Base-by-base conservation (phyloP, 2,329 filamentous ascomycete genomes). In the Aspergillus jensenii region DNA sequence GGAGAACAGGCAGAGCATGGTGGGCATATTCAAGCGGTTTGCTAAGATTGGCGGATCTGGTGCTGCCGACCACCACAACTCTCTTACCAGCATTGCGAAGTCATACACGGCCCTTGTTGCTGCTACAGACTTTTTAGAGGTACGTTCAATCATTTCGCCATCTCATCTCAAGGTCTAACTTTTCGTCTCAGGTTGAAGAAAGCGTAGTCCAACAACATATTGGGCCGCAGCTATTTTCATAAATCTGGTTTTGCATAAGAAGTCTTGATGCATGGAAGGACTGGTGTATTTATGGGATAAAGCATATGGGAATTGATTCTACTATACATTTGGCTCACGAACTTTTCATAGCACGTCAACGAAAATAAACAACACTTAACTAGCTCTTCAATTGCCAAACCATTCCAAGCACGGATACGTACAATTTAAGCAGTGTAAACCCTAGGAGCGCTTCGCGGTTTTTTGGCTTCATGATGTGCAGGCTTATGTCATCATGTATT, bases 21-120 rank as follows among this genome's bases (percentile, higher is more conserved):
- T 95, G 62, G 90, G 92, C 46, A 88, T 96, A 19, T 90, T 99
- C 68, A 99, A 99, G 79, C 84, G 92, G 64, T 90, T 90, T 66
- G 90, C 90, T 0, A 90, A 90, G 48, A 90, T 96, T 56, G 89
- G 90, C 17, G 75, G 77, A 40, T 72, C 76, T 35, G 71, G 74
- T 4, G 71, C 72, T 35, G 74, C 76, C 12, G 71, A 76, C 43
- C 78, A 86, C 37, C 86, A 86, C 52, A 80, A 87, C 56, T 84
- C 85, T 62, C 79, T 96, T 39, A 83, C 85, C 48, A 91, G 93
- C 65, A 76, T 98, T 64, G 90, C 93, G 6, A 91, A 96, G 72
- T 88, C 90, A 47, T 90, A 95, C 69, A 88, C 93, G 75, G 81
- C 95, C 55, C 80, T 98, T 62, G 90, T 97, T 68, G 83, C 87